Conservation (phyloP, 1,284 basidiomycete species). For the Uromyces viciae-fabae region DNA sequence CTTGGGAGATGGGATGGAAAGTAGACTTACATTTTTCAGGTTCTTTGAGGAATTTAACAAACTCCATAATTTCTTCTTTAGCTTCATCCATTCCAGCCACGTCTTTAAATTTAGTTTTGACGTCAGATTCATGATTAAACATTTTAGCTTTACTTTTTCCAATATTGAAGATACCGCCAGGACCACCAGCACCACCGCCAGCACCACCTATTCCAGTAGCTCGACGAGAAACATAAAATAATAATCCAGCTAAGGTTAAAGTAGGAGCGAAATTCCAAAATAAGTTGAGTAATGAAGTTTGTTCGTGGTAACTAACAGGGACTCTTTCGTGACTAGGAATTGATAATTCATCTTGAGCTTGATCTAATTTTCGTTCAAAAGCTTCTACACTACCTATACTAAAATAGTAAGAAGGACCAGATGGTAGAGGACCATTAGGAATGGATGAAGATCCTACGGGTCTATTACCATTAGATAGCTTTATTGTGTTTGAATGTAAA, state of each 20-base stretch:
- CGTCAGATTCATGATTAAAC: constrained; percentile 96
- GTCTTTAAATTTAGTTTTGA: constrained; percentile 89
- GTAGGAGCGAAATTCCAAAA: constrained; percentile 91
- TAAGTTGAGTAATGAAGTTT: constrained; percentile 77
- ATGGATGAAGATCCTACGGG: constrained; percentile 59
- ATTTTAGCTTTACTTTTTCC: constrained; percentile 92
- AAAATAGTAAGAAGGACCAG: constrained; percentile 68
- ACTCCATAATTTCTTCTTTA: constrained; percentile 99
- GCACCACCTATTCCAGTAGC: constrained; percentile 56
- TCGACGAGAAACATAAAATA: constrained; percentile 83
- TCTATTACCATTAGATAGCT: constrained; percentile 66
- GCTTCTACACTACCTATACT: constrained; percentile 96
- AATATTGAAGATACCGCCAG: constrained; percentile 92
- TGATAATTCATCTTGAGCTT: constrained; percentile 85
- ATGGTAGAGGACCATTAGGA: constrained; percentile 24
- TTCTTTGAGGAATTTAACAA: constrained; percentile 98
- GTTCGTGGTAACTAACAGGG: constrained; percentile 93
- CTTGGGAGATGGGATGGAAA: background rate
- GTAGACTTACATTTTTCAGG: constrained; percentile 70
- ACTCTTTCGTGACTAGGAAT: constrained; percentile 89
- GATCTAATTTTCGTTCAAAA: constrained; percentile 89
- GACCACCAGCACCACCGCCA: constrained; percentile 62
- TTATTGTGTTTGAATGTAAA: constrained; percentile 71
- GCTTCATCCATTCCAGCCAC: constrained; percentile 99
- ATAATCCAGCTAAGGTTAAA: constrained; percentile 79